phyloP scores from a whole-genome alignment of 2,329 filamentous ascomycete genomes.

The Aspergillus puulaauensis region DNA sequence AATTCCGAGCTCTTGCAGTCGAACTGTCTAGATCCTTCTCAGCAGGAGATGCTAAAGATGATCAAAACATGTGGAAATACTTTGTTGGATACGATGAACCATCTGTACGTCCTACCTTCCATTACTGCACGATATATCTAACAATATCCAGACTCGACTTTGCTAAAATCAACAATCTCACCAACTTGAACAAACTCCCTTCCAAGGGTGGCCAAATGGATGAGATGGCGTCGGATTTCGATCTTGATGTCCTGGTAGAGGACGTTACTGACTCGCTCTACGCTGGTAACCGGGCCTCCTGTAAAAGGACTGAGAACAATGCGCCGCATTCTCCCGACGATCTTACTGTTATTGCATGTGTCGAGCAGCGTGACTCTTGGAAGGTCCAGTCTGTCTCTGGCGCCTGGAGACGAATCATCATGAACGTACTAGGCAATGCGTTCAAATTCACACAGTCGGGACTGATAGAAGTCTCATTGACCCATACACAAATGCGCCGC shows the following conservation, averaged over 20 bases:
- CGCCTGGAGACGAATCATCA: slow-evolving; percentile 35
- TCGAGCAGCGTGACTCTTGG: slow-evolving; percentile 32
- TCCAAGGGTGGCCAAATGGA: slow-evolving; percentile 13
- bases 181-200: slow-evolving; percentile 13
- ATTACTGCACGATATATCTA: background rate
- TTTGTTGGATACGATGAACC: slow-evolving; percentile 49
- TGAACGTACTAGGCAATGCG: slow-evolving; percentile 39
- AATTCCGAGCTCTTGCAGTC: slow-evolving; percentile 52
- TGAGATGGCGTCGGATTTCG: slow-evolving; percentile 30
- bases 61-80: slow-evolving; percentile 53
- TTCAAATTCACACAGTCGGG: slow-evolving; percentile 38
- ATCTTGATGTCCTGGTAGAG: slow-evolving; percentile 32
- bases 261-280: slow-evolving; percentile 31
- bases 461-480: slow-evolving; percentile 31
- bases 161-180: slow-evolving; percentile 36
- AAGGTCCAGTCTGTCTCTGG: slow-evolving; percentile 28
- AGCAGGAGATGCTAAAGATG: slow-evolving; percentile 47
- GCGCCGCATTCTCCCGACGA: background rate
- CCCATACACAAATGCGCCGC: slow-evolving; percentile 12
- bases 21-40: slow-evolving; percentile 40
- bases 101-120: slow-evolving; percentile 23
- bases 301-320: background rate
- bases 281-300: slow-evolving; percentile 17
- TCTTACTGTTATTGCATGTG: slow-evolving; percentile 28
- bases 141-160: slow-evolving; percentile 29